These are phyloP conservation scores for Sporisorium exsertum DNA, from an alignment of 1,284 basidiomycete species.

Conservation along the genomic window DNA sequence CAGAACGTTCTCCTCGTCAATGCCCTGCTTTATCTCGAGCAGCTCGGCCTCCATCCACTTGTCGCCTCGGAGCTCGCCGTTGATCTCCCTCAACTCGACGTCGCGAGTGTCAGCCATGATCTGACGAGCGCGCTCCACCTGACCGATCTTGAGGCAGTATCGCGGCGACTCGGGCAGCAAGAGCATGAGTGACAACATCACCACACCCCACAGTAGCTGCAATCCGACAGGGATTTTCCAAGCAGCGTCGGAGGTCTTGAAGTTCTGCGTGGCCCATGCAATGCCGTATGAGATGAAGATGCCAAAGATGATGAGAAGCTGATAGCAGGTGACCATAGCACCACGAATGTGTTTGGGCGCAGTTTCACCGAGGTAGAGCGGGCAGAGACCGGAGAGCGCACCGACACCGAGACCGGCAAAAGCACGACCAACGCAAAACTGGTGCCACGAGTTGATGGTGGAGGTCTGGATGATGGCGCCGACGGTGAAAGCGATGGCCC, in stretches of 20 bases:
- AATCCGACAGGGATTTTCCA: constrained; percentile 80
- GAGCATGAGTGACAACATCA: constrained; percentile 71
- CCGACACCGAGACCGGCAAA: constrained; percentile 62
- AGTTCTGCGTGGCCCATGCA: constrained; percentile 71
- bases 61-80: constrained; percentile 75
- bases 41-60: constrained; percentile 72
- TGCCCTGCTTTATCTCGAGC: constrained; percentile 78
- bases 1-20: constrained; percentile 70
- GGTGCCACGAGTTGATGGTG: constrained; percentile 43
- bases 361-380: constrained; percentile 85
- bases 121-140: constrained; percentile 74
- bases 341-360: constrained; percentile 83
- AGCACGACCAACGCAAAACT: constrained; percentile 56
- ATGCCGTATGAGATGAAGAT: constrained; percentile 72
- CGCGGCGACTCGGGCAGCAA: constrained; percentile 82
- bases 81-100: constrained; percentile 76
- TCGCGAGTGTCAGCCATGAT: constrained; percentile 75
- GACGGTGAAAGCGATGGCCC: constrained; percentile 70
- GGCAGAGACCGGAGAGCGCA: constrained; percentile 72
- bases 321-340: constrained; percentile 83
- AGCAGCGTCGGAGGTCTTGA: constrained; percentile 37
- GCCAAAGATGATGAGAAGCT: constrained; percentile 76
- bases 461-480: constrained; percentile 63
- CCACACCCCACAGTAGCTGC: constrained; percentile 73
- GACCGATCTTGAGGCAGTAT: constrained; percentile 80